phyloP scores from a whole-genome alignment of 306 rosid species.

The Begonia masoniana region DNA sequence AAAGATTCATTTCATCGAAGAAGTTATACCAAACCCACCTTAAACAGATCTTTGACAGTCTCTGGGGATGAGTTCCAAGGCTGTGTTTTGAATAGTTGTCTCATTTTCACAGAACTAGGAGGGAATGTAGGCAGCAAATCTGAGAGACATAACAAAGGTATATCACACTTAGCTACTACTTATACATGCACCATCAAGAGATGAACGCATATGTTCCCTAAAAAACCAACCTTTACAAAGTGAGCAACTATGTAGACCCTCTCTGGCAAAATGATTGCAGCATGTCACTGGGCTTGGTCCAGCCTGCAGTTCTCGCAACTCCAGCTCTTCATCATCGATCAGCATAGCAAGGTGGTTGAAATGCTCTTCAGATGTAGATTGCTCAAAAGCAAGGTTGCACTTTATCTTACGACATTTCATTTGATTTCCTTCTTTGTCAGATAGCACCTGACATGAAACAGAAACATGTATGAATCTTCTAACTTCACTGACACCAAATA shows the following conservation, averaged over 20 bases:
- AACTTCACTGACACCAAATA: slow-evolving; percentile 10
- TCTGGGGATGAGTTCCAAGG: slow-evolving; percentile 88
- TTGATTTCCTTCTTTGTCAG: slow-evolving; percentile 20
- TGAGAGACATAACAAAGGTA: slow-evolving; percentile 20
- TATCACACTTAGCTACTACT: no score
- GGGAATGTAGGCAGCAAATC: slow-evolving; percentile 77
- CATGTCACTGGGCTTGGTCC: slow-evolving; percentile 28
- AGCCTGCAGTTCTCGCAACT: slow-evolving; percentile 54
- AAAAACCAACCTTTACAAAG: slow-evolving; percentile 64
- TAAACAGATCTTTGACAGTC: slow-evolving; percentile 73
- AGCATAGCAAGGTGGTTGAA: slow-evolving; percentile 38
- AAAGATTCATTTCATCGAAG: no score
- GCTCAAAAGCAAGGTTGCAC: slow-evolving; percentile 60
- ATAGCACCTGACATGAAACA: slow-evolving; percentile 42
- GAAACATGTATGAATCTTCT: slow-evolving; percentile 11
- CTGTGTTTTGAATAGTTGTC: slow-evolving; percentile 67
- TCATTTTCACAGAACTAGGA: slow-evolving; percentile 77
- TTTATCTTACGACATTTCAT: slow-evolving; percentile 26
- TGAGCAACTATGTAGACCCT: slow-evolving; percentile 43
- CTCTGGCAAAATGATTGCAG: slow-evolving; percentile 45
- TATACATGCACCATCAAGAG: background rate
- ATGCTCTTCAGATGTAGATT: slow-evolving; percentile 27
- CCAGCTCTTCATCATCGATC: slow-evolving; percentile 87
- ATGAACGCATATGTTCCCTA: slow-evolving; percentile 7
- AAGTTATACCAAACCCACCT: slow-evolving; percentile 33